Base-by-base conservation (phyloP, 306 rosid genomes). In the Lagenaria siceraria region DNA sequence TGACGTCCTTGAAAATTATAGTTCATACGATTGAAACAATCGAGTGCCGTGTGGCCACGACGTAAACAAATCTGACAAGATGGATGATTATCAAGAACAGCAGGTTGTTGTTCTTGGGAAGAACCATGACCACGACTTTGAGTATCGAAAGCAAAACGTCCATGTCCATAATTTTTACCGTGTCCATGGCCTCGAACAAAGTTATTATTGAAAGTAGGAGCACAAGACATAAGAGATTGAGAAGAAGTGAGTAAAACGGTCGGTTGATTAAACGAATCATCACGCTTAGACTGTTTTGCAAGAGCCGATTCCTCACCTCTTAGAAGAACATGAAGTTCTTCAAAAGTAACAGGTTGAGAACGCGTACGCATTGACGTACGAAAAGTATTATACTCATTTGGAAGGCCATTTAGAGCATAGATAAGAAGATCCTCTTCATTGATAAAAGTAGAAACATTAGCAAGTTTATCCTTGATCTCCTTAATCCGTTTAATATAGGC, bases 361-460 rank as follows among this genome's bases (percentile, higher is more conserved):
- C 70, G 70, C 13, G 70, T 62, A 18, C 70, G 70, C 70, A 62
- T 62, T 8, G 70, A 31, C 70, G 70, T 62, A 31, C 70, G 43
- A 31, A 62, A 62, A 18, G 70, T 62, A 33, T 62, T 62, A 31
- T 6, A 62, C 70, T 62, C 70, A 15, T 11, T 31, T 62, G 70
- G 70, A 17, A 62, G 70, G 70, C 70, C 70, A 62, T 62, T 62
- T 62, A 62, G 7, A 62, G 70, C 43, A 62, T 62, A 62, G 70
- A 62, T 62, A 62, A 62, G 70, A 62, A 62, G 70, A 62, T 62
- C 70, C 70, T 62, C 70, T 12, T 62, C 70, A 62, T 62, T 62
- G 24, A 62, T 38, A 33, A 62, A 19, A 33, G 70, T 17, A 62
- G 24, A 62, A 31, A 62, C 70, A 33, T 62, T 33, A 62, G 70